These are phyloP conservation scores for Protomyces lactucae-debilis DNA, from an alignment of 1,139 yeast species.

Conservation along the genomic window DNA sequence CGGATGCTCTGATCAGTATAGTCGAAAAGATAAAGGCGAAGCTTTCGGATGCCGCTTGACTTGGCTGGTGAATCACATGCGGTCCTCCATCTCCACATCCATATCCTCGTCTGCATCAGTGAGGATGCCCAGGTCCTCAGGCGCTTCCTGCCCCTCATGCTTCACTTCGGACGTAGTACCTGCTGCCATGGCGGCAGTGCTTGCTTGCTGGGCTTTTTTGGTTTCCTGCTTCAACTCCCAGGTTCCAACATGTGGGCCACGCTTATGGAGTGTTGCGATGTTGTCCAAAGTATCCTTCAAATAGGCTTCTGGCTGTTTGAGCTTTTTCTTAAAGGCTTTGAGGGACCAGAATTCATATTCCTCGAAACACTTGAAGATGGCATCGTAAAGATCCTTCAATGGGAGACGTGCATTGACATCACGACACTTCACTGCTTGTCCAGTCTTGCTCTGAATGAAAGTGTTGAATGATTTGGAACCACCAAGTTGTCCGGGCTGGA, in stretches of 20 bases:
- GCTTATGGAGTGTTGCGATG: constrained; percentile 82
- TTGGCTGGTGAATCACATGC: constrained; percentile 17
- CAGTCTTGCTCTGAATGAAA: constrained; percentile 51
- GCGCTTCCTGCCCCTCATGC: constrained; percentile 32
- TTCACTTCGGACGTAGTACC: constrained; percentile 16
- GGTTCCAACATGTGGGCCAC: constrained; percentile 93
- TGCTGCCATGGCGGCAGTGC: constrained; percentile 37
- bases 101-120: constrained; percentile 40
- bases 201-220: constrained; percentile 61
- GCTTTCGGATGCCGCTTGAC: not conserved
- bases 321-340: constrained; percentile 88
- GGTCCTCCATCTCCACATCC: constrained; percentile 38
- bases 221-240: constrained; percentile 67
- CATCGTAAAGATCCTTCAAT: constrained; percentile 81
- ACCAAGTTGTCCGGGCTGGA: constrained; percentile 1
- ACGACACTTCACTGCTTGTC: constrained; percentile 54
- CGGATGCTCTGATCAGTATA: constrained; percentile 76
- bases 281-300: constrained; percentile 85
- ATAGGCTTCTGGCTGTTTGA: constrained; percentile 90
- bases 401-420: constrained; percentile 91
- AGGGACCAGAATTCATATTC: constrained; percentile 96
- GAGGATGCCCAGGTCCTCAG: constrained; percentile 30
- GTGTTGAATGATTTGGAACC: constrained; percentile 13
- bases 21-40: constrained; percentile 47
- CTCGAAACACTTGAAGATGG: constrained; percentile 81